Evolutionary conservation across 306 rosid genomes (phyloP), one percentile per base, ranked within the genome.

Genomic region (Lathyrus tuberosus): DNA sequence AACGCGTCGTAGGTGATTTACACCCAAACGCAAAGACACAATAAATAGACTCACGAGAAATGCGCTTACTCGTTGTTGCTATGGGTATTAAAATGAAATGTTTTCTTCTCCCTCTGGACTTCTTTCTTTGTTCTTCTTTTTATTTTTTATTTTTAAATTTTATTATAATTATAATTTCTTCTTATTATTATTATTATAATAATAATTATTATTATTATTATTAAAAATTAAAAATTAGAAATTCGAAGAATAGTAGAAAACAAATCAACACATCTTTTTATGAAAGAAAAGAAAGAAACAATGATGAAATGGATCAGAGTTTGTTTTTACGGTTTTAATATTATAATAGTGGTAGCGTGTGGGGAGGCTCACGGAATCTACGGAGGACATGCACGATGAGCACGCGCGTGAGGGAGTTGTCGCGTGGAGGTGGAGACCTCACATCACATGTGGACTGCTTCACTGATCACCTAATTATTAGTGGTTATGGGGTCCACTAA

Each of bases 21-120:
- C 76, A 62, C 80, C 72, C 15, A 41, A 6, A 14, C 0, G 10
- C 9, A 24, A 3, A 51, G 10, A 59, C 62, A 56, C 43, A 68
- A 64, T 48, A 56, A 37, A 58, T 59, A 67, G 16, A 54, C 37
- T 84, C 91, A 84, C 96, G 88, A 87, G 96, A 70, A 86, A 68
- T 79, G 78, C 81, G 83, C 82, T 80, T 81, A 22, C 62, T 26
- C 82, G 53, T 15, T 47, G 10, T 35, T 35, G 40, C 40, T 35
- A 7, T 35, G 7, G 40, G 3, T 35, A 35, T 35, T 7, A 8
- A 35, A 35, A 35, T 35, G 13, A 10, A 10, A 12, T 54, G 33
- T 54, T 54, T 72, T 20, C 15, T 38, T 15, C 15, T 53, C 7
- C 44, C 33, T 7, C 10, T 6, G 6, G 37, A 13, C 2, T 33